A percentile compares a stretch with the other conserved stretches of the same genome.
Conservation (phyloP, 345 rosid species). For the Hibiscus trionum region DNA sequence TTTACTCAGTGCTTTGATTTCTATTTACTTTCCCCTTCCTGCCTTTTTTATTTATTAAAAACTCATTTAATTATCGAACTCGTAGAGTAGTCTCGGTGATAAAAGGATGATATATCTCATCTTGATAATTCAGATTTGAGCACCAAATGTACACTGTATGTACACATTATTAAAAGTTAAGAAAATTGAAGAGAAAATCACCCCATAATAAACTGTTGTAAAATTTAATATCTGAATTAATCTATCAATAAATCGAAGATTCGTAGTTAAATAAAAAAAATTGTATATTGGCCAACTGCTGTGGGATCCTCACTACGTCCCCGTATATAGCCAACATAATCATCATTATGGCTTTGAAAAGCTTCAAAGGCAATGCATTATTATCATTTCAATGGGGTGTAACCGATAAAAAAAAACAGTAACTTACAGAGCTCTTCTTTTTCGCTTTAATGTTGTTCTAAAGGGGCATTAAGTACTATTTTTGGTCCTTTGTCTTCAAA, state of each 20-base stretch:
- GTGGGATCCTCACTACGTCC: background rate
- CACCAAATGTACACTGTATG: too few relatives aligned
- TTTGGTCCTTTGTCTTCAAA: conserved; percentile 20
- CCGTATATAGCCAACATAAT: conserved; percentile 11
- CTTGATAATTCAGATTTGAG: too few relatives aligned
- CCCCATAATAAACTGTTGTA: too few relatives aligned
- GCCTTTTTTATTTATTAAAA: too few relatives aligned
- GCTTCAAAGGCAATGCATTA: conserved; percentile 12
- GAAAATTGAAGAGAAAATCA: too few relatives aligned
- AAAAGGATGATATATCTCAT: too few relatives aligned
- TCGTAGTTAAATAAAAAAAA: background rate
- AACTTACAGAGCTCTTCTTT: conserved; percentile 2
- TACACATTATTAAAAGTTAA: too few relatives aligned
- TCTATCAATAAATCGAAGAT: too few relatives aligned
- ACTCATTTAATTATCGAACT: too few relatives aligned
- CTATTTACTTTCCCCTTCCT: too few relatives aligned
- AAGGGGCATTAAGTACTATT: conserved; percentile 19
- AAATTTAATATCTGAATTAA: too few relatives aligned
- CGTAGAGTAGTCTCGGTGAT: too few relatives aligned
- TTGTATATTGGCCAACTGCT: background rate
- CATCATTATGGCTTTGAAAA: conserved; percentile 20
- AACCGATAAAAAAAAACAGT: conserved; percentile 5
- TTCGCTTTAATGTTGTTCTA: conserved; percentile 16
- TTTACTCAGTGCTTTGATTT: background rate
- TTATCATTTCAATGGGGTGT: conserved; percentile 16